These are phyloP conservation scores for Coffea humblotiana DNA, from an alignment of 305 asterid species.

Conservation along the genomic window DNA sequence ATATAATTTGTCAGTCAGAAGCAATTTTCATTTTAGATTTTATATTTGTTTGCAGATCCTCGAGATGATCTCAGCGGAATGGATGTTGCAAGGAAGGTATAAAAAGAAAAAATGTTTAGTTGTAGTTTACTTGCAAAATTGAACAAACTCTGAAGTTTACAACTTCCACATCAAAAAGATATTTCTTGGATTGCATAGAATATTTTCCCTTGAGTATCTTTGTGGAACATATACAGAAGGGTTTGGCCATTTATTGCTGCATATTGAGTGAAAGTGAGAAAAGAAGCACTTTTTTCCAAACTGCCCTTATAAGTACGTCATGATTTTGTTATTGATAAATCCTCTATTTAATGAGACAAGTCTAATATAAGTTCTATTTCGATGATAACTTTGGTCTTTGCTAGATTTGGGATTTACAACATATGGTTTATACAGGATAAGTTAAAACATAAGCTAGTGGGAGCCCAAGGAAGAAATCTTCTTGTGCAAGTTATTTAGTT, in stretches of 20 bases:
- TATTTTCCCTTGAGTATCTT: neutral
- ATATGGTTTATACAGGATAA: neutral
- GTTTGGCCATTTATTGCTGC: neutral
- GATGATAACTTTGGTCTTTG: neutral
- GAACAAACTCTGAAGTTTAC: neutral
- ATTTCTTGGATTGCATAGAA: neutral
- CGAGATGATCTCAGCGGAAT: constrained; percentile 95
- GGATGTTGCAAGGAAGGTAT: constrained; percentile 98
- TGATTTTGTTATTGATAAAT: too few species aligned
- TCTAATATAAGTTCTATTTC: neutral
- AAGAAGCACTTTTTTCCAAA: neutral
- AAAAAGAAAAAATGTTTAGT: neutral
- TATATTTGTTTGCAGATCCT: constrained; percentile 62
- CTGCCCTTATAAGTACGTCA: neutral
- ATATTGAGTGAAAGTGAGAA: neutral
- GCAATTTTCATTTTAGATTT: constrained; percentile 26
- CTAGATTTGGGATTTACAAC: neutral
- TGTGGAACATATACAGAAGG: neutral
- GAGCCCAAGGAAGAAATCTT: neutral
- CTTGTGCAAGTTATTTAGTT: neutral
- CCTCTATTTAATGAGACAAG: too few species aligned
- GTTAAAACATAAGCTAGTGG: neutral
- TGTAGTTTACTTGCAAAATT: neutral
- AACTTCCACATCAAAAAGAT: neutral
- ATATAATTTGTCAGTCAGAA: neutral